Conservation (phyloP, 164 flowering plant genomes). For the Echeveria elegans region DNA sequence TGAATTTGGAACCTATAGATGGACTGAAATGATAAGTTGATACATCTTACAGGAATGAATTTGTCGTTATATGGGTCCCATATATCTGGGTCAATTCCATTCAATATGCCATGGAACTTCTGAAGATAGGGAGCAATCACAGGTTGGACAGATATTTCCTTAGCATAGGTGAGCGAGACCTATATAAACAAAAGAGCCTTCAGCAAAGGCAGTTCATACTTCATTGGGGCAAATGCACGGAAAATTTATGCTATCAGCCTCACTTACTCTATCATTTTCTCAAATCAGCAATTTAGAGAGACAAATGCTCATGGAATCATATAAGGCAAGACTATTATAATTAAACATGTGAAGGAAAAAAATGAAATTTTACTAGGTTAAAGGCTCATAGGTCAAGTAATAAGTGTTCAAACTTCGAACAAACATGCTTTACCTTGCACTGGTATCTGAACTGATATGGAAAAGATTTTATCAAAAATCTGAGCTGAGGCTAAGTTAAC, state of each 20-base stretch:
- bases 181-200: constrained; percentile 15
- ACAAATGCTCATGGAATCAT: neutral
- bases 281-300: neutral
- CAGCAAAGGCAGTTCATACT: neutral
- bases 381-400: neutral
- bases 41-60: constrained; percentile 66
- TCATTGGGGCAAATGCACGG: too few species aligned
- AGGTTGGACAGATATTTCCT: constrained; percentile 76
- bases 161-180: constrained; percentile 85
- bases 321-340: neutral
- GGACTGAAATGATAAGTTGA: neutral
- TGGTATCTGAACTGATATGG: neutral
- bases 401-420: neutral
- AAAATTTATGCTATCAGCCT: too few species aligned
- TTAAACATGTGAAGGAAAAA: neutral
- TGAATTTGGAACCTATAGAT: neutral
- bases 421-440: neutral
- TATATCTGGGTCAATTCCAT: constrained; percentile 95
- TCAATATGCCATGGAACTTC: constrained; percentile 90
- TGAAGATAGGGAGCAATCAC: constrained; percentile 69
- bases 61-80: constrained; percentile 96
- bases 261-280: neutral
- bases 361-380: neutral
- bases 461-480: neutral
- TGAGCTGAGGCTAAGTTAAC: neutral